Conservation (phyloP, 768 basidiomycete species). For the Tephrocybe sp. region DNA sequence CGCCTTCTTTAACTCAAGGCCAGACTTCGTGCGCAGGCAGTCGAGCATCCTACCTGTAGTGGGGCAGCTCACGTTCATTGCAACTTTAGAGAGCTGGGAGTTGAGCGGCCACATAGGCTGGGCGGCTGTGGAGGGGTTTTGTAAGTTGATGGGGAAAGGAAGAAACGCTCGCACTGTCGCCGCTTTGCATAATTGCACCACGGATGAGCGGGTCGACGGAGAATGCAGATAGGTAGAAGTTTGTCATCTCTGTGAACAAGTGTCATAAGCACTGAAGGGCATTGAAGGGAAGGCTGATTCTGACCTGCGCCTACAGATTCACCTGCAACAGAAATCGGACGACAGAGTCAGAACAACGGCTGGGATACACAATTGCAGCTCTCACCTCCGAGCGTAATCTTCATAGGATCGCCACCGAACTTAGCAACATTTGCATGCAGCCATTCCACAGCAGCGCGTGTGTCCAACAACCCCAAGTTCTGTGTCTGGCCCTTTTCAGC, state of each 20-base stretch:
- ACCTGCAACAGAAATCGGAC: slow-evolving; percentile 14
- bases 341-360: background rate
- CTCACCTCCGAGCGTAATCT: slow-evolving; percentile 43
- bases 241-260: slow-evolving; percentile 30
- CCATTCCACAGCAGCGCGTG: slow-evolving; percentile 45
- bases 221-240: slow-evolving; percentile 32
- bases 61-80: slow-evolving; percentile 27
- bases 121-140: slow-evolving; percentile 17
- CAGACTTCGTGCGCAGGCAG: slow-evolving; percentile 28
- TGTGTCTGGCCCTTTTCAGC: slow-evolving; percentile 30
- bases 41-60: slow-evolving; percentile 24
- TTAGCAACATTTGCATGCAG: slow-evolving; percentile 37
- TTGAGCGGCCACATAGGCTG: slow-evolving; percentile 34
- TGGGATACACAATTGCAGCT: background rate
- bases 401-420: slow-evolving; percentile 45
- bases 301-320: slow-evolving; percentile 34
- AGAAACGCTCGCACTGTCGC: slow-evolving; percentile 31
- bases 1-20: slow-evolving; percentile 22
- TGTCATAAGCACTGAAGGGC: no score
- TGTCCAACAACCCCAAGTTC: slow-evolving; percentile 54
- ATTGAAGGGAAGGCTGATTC: no score
- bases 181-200: slow-evolving; percentile 34
- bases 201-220: slow-evolving; percentile 27
- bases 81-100: slow-evolving; percentile 28
- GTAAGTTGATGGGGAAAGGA: no score